phyloP scores from a whole-genome alignment of 2,329 filamentous ascomycete species.

The Cordyceps sp. region DNA sequence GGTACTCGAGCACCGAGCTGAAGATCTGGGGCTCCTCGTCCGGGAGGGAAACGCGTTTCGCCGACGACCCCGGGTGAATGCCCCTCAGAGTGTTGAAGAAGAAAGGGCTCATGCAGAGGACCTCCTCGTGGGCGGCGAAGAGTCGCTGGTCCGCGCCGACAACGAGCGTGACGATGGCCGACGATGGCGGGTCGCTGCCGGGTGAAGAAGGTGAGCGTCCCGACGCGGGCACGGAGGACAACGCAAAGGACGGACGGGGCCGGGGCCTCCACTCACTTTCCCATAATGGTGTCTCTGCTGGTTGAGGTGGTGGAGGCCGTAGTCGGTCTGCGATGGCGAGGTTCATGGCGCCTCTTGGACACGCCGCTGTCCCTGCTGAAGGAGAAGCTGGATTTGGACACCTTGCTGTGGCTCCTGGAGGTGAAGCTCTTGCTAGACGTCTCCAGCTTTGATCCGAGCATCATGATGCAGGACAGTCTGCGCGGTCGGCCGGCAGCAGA shows the following conservation, averaged over 20 bases:
- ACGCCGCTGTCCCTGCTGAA: slow-evolving; percentile 38
- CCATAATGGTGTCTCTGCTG: slow-evolving; percentile 17
- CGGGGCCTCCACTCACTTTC: neutral
- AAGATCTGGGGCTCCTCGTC: slow-evolving; percentile 84
- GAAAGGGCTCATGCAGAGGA: slow-evolving; percentile 64
- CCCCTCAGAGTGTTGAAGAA: slow-evolving; percentile 33
- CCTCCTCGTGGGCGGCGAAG: slow-evolving; percentile 81
- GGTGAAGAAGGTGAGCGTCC: neutral
- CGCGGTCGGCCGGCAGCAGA: too few species aligned
- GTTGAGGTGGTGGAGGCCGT: slow-evolving; percentile 24
- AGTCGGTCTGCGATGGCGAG: slow-evolving; percentile 27
- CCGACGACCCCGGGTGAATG: slow-evolving; percentile 15
- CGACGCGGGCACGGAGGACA: neutral
- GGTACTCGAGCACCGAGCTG: slow-evolving; percentile 75
- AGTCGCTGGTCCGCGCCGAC: slow-evolving; percentile 71
- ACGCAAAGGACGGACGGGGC: neutral
- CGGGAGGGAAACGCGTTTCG: slow-evolving; percentile 61
- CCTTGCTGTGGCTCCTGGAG: slow-evolving; percentile 26
- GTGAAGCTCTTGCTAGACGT: slow-evolving; percentile 33
- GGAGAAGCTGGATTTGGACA: slow-evolving; percentile 32
- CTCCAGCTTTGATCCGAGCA: slow-evolving; percentile 31
- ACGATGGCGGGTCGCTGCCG: slow-evolving; percentile 33
- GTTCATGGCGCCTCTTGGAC: slow-evolving; percentile 36
- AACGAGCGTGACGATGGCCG: slow-evolving; percentile 62
- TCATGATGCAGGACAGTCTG: too few species aligned